Evolutionary conservation across 441 rosid species (phyloP), one percentile per base, ranked within the genome.

Genomic region (Brassica hybrid): DNA sequence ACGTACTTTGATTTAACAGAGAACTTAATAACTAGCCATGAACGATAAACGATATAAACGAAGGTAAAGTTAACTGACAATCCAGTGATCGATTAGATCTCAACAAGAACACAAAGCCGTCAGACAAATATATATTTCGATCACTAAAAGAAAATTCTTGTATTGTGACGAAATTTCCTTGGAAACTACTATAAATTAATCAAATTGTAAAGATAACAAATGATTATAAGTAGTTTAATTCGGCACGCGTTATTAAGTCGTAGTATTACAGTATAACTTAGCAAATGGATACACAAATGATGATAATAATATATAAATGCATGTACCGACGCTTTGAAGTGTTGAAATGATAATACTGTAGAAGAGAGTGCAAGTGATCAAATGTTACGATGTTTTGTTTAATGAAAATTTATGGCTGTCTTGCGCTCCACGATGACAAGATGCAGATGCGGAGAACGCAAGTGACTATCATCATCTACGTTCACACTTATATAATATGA

Each of bases 341-440:
- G 56, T 71, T 77, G 58, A 65, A 64, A 77, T 43, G 56, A 32
- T 72, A 77, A 23, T 52, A 34, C 25, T 38, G n/a, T 71, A 64
- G 66, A 65, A 17, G 50, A 65, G 62, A 58, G 73, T 67, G 77
- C 70, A 69, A 73, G 73, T 67, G 77, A 67, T 50, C 64, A 61
- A 78, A 60, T 32, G 43, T 72, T 77, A 38, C 36, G 57, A 67
- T 50, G 71, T 63, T 62, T 61, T 61, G 66, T 61, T 73, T 50
- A 67, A 25, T 27, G 12, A 56, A 1, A 65, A 62, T 69, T 14
- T 43, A 57, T 32, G 50, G 52, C 16, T 63, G 30, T 61, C 70
- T 73, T 67, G 74, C 81, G 50, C 9, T 50, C 69, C 50, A 78
- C 77, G 77, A 73, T 63, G 50, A 62, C 60, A 1, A 67, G 77